Base-by-base conservation (phyloP, 768 basidiomycete genomes). In the Lactarius vividus region DNA sequence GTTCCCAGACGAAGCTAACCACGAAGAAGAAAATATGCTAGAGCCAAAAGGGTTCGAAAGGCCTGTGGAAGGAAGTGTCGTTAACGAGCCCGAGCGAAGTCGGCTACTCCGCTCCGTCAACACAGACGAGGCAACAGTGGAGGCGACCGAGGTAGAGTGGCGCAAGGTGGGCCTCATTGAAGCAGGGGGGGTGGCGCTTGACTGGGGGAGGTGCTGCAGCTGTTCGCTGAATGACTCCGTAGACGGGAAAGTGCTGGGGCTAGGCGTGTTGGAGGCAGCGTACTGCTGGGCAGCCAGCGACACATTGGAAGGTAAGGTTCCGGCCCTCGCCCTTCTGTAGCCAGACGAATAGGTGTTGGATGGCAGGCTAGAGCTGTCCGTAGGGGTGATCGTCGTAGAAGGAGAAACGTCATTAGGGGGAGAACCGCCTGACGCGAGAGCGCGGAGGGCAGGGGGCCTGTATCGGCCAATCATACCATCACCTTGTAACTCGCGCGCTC, bases 301-400 rank as follows among this genome's bases (percentile, higher is more conserved):
- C 61, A 96, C 89, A 76, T 96, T 96, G 71, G 95, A 96, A 79
- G 96, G 96, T 74, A 98, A 85, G 82, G 96, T 98, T 64, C 95
- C 96, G 71, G 96, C 96, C 87, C 95, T 88, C 74, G 94, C 93
- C 82, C 95, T 88, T 80, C 93, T 87, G 76, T 94, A 96, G 67
- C 92, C 91, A 62, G 90, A 82, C 67, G 92, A 90, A 76, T 86
- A 91, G 79, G 86, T 90, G 75, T 88, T 86, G 69, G 88, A 82
- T 72, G 91, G 85, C 74, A 88, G 73, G 66, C 81, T 75, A 69
- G 82, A 76, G 72, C 79, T 79, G 77, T 90, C 88, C 72, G 79
- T 81, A 62, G 84, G 80, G 56, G 85, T 83, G 71, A 67, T 67
- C 28, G 82, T 79, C 74, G 82, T 76, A 73, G 85, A 83, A 73